phyloP scores from a whole-genome alignment of 345 rosid species.

The Salix exigua region DNA sequence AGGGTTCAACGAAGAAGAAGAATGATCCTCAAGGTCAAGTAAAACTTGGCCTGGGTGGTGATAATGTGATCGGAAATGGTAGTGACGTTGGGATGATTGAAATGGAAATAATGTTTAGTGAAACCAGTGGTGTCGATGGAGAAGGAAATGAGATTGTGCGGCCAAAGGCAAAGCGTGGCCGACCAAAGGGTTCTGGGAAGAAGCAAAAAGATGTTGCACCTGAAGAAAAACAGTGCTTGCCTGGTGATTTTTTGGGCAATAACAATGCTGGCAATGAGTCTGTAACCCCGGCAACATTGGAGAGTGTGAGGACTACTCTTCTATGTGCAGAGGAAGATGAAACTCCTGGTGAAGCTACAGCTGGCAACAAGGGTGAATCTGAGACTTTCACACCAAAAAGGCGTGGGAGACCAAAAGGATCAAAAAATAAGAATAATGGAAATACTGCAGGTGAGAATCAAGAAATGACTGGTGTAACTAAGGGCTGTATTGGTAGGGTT shows the following conservation, averaged over 20 bases:
- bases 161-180: background rate
- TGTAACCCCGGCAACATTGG: background rate
- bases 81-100: background rate
- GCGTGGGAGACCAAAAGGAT: constrained; percentile 29
- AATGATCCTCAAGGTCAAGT: background rate
- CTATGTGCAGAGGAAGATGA: background rate
- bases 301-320: background rate
- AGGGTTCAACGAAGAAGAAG: constrained; percentile 18
- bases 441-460: background rate
- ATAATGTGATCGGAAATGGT: background rate
- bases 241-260: background rate
- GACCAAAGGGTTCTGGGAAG: background rate
- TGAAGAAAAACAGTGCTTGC: background rate
- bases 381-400: background rate
- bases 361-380: background rate
- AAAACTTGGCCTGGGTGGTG: background rate
- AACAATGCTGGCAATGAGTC: background rate
- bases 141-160: background rate
- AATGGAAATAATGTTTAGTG: background rate
- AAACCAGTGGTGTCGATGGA: background rate
- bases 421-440: constrained; percentile 10
- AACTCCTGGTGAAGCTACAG: background rate
- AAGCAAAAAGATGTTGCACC: background rate
- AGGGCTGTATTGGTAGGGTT: background rate
- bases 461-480: background rate